These are phyloP conservation scores for Lasiodiplodia theobromae DNA, from an alignment of 2,329 filamentous ascomycete genomes.

Conservation along the genomic window DNA sequence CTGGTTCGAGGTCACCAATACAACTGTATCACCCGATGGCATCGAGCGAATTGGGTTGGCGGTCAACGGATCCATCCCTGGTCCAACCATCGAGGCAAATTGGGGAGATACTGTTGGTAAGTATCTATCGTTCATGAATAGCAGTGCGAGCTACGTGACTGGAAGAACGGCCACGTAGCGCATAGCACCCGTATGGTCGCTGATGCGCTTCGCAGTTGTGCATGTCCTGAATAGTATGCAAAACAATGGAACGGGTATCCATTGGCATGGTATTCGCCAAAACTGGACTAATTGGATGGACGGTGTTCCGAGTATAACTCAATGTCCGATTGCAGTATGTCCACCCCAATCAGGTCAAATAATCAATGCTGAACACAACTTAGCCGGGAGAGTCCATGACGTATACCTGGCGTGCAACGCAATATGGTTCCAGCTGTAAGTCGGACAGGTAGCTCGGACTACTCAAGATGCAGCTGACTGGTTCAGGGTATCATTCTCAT, in stretches of 20 bases:
- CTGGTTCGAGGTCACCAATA: slow-evolving; percentile 61
- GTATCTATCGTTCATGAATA: neutral
- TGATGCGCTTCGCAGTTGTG: slow-evolving; percentile 49
- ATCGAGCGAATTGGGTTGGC: slow-evolving; percentile 72
- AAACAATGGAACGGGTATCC: slow-evolving; percentile 67
- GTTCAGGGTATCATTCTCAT: slow-evolving; percentile 67
- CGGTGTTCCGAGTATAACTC: slow-evolving; percentile 69
- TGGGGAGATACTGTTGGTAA: slow-evolving; percentile 61
- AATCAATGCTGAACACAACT: neutral
- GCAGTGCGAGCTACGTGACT: neutral
- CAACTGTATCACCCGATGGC: slow-evolving; percentile 70
- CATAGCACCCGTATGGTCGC: neutral
- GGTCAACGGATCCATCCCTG: slow-evolving; percentile 79
- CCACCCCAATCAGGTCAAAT: neutral
- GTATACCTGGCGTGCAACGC: slow-evolving; percentile 58
- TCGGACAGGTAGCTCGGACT: neutral
- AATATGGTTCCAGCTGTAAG: slow-evolving; percentile 56
- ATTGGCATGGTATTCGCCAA: slow-evolving; percentile 76
- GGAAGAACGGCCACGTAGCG: neutral
- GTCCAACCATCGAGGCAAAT: slow-evolving; percentile 69
- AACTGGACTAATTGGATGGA: slow-evolving; percentile 75
- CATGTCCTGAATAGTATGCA: slow-evolving; percentile 66
- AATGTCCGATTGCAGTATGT: slow-evolving; percentile 65
- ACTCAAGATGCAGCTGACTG: neutral
- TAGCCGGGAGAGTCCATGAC: slow-evolving; percentile 41